Percentiles rank a stretch among this genome's conserved stretches.
Evolutionary conservation across 2,329 filamentous ascomycete species (phyloP).

Genomic region (Sporothrix luriei): DNA sequence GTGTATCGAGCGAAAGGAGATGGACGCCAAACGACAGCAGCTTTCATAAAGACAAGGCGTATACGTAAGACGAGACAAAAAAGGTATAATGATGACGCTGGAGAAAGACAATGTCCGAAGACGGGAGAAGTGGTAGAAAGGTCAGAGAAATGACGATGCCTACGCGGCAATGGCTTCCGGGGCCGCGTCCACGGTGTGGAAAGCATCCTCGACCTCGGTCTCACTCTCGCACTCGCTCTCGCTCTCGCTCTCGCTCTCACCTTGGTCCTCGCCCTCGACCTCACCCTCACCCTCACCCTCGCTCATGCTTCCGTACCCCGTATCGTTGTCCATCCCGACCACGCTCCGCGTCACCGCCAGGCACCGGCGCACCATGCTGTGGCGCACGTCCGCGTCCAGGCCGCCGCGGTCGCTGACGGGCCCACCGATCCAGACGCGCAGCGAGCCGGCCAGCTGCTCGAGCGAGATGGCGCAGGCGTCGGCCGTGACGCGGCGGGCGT

Average conservation of each 20-base stretch:
- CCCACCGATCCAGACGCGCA: constrained; percentile 65
- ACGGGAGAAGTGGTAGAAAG: not conserved
- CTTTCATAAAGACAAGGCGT: constrained; percentile 1
- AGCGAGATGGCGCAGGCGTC: constrained; percentile 53
- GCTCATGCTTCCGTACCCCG: constrained; percentile 62
- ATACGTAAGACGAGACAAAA: too few species aligned
- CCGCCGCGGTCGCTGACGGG: constrained; percentile 54
- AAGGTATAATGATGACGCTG: constrained; percentile 4
- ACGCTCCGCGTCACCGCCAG: constrained; percentile 58
- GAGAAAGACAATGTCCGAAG: constrained; percentile 24
- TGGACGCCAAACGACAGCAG: not conserved
- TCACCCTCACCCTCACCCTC: constrained; percentile 48
- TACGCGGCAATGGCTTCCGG: constrained; percentile 3
- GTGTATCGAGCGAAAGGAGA: not conserved
- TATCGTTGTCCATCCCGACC: constrained; percentile 62
- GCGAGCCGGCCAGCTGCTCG: constrained; percentile 59
- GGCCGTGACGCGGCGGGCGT: constrained; percentile 51
- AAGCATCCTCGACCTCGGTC: not conserved
- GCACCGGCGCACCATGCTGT: constrained; percentile 59
- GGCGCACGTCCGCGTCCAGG: constrained; percentile 55
- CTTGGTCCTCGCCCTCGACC: not conserved
- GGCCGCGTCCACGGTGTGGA: not conserved
- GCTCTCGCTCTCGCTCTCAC: constrained; percentile 46
- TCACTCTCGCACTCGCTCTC: constrained; percentile 51
- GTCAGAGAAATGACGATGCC: not conserved